A percentile compares a stretch with the other conserved stretches of the same genome.
Evolutionary conservation across 345 rosid genomes (phyloP).

Genomic region (Salix purpurea): DNA sequence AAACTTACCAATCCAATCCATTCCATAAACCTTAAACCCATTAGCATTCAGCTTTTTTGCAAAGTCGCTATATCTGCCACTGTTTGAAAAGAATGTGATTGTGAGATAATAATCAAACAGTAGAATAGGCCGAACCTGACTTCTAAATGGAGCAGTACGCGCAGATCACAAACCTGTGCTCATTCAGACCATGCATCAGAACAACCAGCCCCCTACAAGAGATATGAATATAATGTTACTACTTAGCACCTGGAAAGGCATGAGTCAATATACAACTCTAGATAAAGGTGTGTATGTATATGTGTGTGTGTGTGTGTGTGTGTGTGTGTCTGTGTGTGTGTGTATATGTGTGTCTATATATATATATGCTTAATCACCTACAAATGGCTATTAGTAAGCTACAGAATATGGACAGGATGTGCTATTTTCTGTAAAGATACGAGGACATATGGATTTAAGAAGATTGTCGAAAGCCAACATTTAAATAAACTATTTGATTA

Average conservation of each 20-base stretch:
- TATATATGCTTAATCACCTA: background rate
- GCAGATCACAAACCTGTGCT: constrained; percentile 26
- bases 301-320: no score
- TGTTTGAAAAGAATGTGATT: constrained; percentile 1
- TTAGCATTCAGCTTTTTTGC: constrained; percentile 24
- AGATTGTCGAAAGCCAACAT: background rate
- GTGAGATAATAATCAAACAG: constrained; percentile 10
- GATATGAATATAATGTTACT: background rate
- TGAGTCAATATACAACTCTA: background rate
- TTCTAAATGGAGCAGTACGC: background rate
- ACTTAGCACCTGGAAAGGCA: background rate
- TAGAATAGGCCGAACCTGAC: background rate
- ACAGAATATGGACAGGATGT: background rate
- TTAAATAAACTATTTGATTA: background rate
- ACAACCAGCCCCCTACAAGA: constrained; percentile 29
- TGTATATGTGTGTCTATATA: no score
- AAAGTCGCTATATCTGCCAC: constrained; percentile 26
- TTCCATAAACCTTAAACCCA: constrained; percentile 29
- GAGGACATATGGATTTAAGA: background rate
- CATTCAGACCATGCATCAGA: constrained; percentile 32
- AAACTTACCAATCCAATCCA: constrained; percentile 37
- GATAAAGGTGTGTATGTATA: background rate
- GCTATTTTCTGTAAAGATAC: background rate
- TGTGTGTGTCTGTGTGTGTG: no score
- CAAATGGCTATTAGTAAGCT: background rate